Base-by-base conservation (phyloP, 1,284 basidiomycete species). In the Limonomyces culmigenus region DNA sequence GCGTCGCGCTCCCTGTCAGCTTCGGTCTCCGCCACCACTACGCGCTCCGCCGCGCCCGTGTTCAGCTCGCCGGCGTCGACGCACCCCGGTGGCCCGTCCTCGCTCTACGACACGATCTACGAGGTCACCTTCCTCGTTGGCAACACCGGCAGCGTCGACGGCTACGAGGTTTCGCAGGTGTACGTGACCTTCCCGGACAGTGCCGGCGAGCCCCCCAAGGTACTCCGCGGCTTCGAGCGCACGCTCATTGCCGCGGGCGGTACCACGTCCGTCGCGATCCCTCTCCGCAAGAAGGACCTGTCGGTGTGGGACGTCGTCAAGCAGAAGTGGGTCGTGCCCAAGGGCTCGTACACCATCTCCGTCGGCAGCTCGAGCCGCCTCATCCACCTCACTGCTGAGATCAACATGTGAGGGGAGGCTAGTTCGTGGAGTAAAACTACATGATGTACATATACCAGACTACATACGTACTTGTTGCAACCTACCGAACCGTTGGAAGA, bases 311-410 rank as follows among this genome's bases (percentile, higher is more conserved):
- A 62, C 42, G 57, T 60, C 12, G 48, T 50, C 13, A 48, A 45
- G 5, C 65, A 70, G 44, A 48, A 52, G 27, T 69, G 65, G 65
- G 46, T 54, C 35, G 54, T 67, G 25, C 63, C 63, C 1, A 48
- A 46, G 12, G 68, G 67, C 1, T 49, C 54, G 3, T 58, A 57
- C 27, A 59, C 57, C 2, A 37, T 74, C 20, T 58, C 59, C 12
- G 44, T 73, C 20, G 70, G 71, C 1, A 59, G 66, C 20, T 73
- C 70, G 41, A 70, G 67, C 43, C 53, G 68, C 41, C 60, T 72
- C 48, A 53, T 51, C 18, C 56, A 58, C 27, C 44, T 73, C 43
- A 50, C 33, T 2, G 64, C 63, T 18, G 33, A 38, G 10, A 10
- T 32, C 30, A 10, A 32, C 6, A 11, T 15, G 11, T 32, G 30